phyloP scores from a whole-genome alignment of 306 rosid species.

The Arachis stenosperma region DNA sequence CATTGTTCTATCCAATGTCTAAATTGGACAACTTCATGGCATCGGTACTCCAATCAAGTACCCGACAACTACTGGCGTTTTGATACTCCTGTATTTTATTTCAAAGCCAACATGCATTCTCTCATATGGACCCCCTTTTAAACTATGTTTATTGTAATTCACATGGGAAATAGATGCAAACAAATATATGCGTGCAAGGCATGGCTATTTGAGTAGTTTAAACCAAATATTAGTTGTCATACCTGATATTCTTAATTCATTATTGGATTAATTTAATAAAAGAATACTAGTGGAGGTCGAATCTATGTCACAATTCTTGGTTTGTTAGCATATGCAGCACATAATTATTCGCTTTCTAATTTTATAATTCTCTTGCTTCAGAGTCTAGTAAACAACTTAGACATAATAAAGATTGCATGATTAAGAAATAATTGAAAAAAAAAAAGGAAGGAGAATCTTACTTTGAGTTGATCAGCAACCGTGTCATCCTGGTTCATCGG shows the following conservation, averaged over 20 bases:
- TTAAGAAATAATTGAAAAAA: background rate
- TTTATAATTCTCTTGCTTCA: background rate
- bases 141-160: constrained; percentile 9
- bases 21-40: background rate
- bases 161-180: constrained; percentile 4
- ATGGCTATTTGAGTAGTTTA: background rate
- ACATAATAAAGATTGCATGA: background rate
- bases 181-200: background rate
- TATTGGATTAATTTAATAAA: background rate
- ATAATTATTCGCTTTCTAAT: constrained; percentile 1
- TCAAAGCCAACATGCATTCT: background rate
- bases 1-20: background rate
- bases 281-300: background rate
- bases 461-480: constrained; percentile 72
- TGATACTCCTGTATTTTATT: constrained; percentile 23
- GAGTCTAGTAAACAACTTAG: constrained; percentile 5
- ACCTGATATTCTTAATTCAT: constrained; percentile 12
- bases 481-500: constrained; percentile 88
- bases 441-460: constrained; percentile 40
- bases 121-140: constrained; percentile 2
- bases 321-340: background rate
- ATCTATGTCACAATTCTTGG: background rate
- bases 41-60: constrained; percentile 10
- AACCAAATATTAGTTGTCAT: constrained; percentile 24
- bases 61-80: constrained; percentile 4